These are phyloP conservation scores for Cutaneotrichosporon mucoides DNA, from an alignment of 1,284 basidiomycete genomes.

Conservation along the genomic window DNA sequence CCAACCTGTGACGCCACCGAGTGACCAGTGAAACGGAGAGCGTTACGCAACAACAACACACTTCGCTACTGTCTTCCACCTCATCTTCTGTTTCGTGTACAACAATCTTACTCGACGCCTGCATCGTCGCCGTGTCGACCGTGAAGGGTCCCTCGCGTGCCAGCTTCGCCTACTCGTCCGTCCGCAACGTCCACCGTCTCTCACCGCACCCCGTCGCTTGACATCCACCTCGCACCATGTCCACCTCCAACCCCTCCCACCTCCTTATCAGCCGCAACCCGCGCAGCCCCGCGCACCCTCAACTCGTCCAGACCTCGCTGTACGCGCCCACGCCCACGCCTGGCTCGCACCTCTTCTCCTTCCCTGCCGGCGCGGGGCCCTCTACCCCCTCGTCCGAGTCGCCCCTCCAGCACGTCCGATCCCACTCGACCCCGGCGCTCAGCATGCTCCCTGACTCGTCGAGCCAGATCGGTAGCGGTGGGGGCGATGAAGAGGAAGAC, in stretches of 20 bases:
- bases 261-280: slow-evolving; percentile 44
- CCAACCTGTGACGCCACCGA: too few species aligned
- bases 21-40: too few species aligned
- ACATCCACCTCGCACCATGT: background rate
- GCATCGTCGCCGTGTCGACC: background rate
- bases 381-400: background rate
- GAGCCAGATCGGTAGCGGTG: slow-evolving; percentile 1
- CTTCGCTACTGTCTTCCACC: too few species aligned
- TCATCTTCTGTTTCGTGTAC: too few species aligned
- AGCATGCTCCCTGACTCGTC: background rate
- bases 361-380: background rate
- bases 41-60: too few species aligned
- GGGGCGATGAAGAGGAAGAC: slow-evolving; percentile 17
- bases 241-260: slow-evolving; percentile 41
- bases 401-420: slow-evolving; percentile 6
- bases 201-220: background rate
- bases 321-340: slow-evolving; percentile 17
- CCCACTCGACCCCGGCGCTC: slow-evolving; percentile 9
- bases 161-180: too few species aligned
- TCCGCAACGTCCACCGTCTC: background rate
- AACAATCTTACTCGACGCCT: too few species aligned
- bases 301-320: slow-evolving; percentile 34
- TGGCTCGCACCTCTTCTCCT: slow-evolving; percentile 16
- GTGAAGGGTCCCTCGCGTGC: background rate
- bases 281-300: slow-evolving; percentile 42